Evolutionary conservation across 257 asterid genomes (phyloP).

Genomic region (Phtheirospermum japonicum): DNA sequence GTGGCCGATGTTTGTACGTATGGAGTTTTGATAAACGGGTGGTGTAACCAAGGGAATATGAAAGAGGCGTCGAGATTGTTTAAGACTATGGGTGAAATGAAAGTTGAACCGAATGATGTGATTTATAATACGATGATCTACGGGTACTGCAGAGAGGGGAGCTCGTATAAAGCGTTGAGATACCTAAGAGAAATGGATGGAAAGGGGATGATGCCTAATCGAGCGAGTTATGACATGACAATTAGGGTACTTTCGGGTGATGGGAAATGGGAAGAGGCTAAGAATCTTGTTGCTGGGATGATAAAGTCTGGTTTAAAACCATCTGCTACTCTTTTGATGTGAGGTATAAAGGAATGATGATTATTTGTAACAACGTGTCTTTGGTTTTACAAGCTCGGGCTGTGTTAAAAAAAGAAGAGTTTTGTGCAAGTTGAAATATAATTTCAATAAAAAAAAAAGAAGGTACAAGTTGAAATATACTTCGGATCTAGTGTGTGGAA

Average conservation of each 20-base stretch:
- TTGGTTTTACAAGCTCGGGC: too few relatives aligned
- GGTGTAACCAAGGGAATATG: conserved; percentile 70
- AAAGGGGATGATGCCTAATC: conserved; percentile 58
- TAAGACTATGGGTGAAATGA: conserved; percentile 42
- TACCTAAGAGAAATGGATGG: conserved; percentile 56
- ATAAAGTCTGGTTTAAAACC: conserved; percentile 53
- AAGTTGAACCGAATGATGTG: conserved; percentile 54
- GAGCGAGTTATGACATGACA: conserved; percentile 62
- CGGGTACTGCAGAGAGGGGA: conserved; percentile 68
- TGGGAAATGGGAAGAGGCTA: conserved; percentile 52
- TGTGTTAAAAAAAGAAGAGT: too few relatives aligned
- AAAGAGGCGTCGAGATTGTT: conserved; percentile 68
- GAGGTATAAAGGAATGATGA: background rate
- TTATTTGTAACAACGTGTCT: too few relatives aligned
- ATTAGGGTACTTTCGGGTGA: conserved; percentile 51
- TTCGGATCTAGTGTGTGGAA: too few relatives aligned
- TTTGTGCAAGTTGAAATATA: too few relatives aligned
- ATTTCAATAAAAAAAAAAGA: too few relatives aligned
- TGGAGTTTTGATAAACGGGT: conserved; percentile 66
- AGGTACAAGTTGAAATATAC: too few relatives aligned
- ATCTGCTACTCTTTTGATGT: conserved; percentile 30
- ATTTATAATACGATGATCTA: conserved; percentile 65
- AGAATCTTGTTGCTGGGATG: conserved; percentile 45
- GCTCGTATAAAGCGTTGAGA: conserved; percentile 61
- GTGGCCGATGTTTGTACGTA: conserved; percentile 59